Base-by-base conservation (phyloP, 495 filamentous ascomycete species). In the Chaetomidium leptoderma region DNA sequence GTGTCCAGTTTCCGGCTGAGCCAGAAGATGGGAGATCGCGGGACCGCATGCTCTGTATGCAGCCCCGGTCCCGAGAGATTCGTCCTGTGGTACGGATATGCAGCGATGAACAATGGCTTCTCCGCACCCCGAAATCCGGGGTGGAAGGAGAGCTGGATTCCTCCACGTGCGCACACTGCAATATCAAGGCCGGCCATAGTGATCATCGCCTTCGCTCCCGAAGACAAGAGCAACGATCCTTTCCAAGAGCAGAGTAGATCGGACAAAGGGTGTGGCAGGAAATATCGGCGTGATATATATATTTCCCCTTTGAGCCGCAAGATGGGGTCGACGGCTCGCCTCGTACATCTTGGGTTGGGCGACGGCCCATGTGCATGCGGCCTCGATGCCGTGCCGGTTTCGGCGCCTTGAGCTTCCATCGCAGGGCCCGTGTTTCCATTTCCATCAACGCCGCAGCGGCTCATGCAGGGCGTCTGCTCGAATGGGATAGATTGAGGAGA, bases 1-100 rank as follows among this genome's bases (percentile, higher is more conserved):
- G 32, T 6, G 5, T 30, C 27, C 39, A 27, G n/a, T n/a, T 11
- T 36, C 35, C 35, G 7, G 35, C 29, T 11, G 44, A 59, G 32
- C 49, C 57, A 59, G n/a, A 27, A 37, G 17, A 10, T 48, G 6
- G 23, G 40, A 16, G 6, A 32, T n/a, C 23, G n/a, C n/a, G 50
- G 57, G 19, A 53, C 24, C 8, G 24, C n/a, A n/a, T n/a, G n/a
- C n/a, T n/a, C n/a, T n/a, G n/a, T n/a, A n/a, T n/a, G n/a, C n/a
- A n/a, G n/a, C n/a, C n/a, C n/a, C n/a, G n/a, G n/a, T n/a, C n/a
- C n/a, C n/a, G n/a, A n/a, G n/a, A n/a, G n/a, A n/a, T n/a, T n/a
- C n/a, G n/a, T n/a, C n/a, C n/a, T n/a, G n/a, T n/a, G n/a, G n/a
- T n/a, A n/a, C n/a, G n/a, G n/a, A n/a, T n/a, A n/a, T n/a, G n/a